These are phyloP conservation scores for grape (Vitis vinifera) DNA, from an alignment of 164 flowering plant species.

Conservation along the genomic window DNA sequence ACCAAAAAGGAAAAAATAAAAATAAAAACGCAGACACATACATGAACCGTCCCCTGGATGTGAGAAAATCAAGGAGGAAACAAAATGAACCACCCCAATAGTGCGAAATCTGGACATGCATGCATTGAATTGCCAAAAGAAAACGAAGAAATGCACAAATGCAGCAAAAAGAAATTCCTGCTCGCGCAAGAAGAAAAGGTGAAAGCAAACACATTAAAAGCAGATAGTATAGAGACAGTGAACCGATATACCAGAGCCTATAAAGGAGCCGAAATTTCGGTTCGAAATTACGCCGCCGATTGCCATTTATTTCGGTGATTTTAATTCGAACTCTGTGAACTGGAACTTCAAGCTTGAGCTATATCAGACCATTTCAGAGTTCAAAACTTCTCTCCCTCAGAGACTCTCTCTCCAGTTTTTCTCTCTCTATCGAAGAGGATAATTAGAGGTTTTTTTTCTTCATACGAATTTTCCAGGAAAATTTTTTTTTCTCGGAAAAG, in stretches of 20 bases:
- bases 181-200: too few species aligned
- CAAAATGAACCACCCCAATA: too few species aligned
- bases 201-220: too few species aligned
- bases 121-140: too few species aligned
- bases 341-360: neutral
- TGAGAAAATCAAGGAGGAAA: too few species aligned
- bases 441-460: constrained; percentile 11
- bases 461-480: constrained; percentile 4
- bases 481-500: constrained; percentile 13
- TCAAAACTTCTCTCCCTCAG: constrained; percentile 5
- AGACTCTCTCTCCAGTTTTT: neutral
- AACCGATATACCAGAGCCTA: constrained; percentile 53
- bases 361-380: constrained; percentile 5
- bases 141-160: too few species aligned
- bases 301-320: constrained; percentile 47
- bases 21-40: too few species aligned
- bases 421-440: constrained; percentile 20
- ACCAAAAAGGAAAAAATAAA: too few species aligned
- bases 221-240: neutral
- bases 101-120: too few species aligned
- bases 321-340: neutral
- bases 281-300: constrained; percentile 61
- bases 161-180: too few species aligned
- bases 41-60: too few species aligned
- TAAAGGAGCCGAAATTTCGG: constrained; percentile 61